These are phyloP conservation scores for Flaveria floridana DNA, from an alignment of 140 eudicot genomes.

Conservation along the genomic window DNA sequence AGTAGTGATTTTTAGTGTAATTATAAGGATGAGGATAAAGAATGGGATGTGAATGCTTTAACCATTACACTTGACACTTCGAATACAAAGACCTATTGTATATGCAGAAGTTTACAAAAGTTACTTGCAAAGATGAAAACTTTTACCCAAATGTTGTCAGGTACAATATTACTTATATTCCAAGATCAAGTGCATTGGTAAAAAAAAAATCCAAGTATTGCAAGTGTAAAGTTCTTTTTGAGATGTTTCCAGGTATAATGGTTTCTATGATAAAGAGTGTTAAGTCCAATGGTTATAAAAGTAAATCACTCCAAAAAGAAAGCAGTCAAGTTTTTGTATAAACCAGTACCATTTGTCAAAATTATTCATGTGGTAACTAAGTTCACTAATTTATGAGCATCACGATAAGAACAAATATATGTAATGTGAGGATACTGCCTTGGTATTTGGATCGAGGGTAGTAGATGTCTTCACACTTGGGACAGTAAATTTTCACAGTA, in stretches of 20 bases:
- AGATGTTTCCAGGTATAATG: not conserved
- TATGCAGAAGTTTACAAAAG: not conserved
- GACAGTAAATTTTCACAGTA: conserved; percentile 93
- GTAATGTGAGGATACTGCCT: conserved; percentile 96
- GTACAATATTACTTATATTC: not conserved
- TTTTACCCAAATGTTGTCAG: not conserved
- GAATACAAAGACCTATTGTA: not conserved
- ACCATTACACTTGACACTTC: not conserved
- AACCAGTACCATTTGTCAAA: not conserved
- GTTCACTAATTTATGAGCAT: not conserved
- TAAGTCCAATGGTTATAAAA: not conserved
- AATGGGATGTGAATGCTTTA: too few relatives aligned
- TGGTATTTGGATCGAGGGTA: conserved; percentile 98
- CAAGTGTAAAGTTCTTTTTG: conserved; percentile 7
- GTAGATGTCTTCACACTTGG: conserved; percentile 94
- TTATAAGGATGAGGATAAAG: too few relatives aligned
- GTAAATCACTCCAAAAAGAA: not conserved
- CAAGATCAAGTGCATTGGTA: not conserved
- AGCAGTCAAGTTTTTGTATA: not conserved
- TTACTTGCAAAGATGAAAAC: not conserved
- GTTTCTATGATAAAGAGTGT: not conserved
- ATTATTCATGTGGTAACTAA: not conserved
- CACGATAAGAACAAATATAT: not conserved
- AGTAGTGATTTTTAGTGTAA: too few relatives aligned
- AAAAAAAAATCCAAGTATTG: not conserved